Conservation (phyloP, 306 rosid species). For the Pyrus bretschneideri region DNA sequence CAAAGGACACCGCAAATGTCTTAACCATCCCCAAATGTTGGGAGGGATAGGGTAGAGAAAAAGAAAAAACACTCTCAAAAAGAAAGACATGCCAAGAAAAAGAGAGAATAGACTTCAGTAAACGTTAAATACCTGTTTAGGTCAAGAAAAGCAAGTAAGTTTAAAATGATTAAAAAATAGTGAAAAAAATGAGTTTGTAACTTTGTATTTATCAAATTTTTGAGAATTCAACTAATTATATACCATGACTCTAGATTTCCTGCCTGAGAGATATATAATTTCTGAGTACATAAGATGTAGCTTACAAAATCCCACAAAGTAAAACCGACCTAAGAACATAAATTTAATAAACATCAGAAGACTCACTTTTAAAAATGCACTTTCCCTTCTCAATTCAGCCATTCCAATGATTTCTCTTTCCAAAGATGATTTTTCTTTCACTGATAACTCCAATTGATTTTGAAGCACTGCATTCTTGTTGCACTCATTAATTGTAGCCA, state of each 20-base stretch:
- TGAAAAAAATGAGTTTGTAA: neutral
- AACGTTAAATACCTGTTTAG: neutral
- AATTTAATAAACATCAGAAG: neutral
- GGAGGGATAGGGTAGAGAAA: neutral
- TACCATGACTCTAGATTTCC: neutral
- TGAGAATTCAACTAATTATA: neutral
- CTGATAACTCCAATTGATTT: constrained; percentile 70
- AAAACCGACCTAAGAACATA: neutral
- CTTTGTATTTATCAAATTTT: neutral
- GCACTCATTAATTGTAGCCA: constrained; percentile 85
- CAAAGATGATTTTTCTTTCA: constrained; percentile 68
- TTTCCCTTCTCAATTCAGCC: constrained; percentile 74
- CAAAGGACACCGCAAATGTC: neutral
- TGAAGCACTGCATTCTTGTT: constrained; percentile 87
- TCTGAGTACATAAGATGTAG: neutral
- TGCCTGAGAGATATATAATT: neutral
- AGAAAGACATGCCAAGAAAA: neutral
- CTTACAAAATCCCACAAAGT: neutral
- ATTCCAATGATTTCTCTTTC: constrained; percentile 63
- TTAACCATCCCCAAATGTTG: neutral
- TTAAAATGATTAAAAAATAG: neutral
- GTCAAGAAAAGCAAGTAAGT: neutral
- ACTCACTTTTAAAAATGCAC: constrained; percentile 63
- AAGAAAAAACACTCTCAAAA: neutral
- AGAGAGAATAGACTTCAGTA: neutral